Evolutionary conservation across 805 yeast genomes (phyloP), one percentile per base, ranked within the genome.

Genomic region (Candida patagonica): DNA sequence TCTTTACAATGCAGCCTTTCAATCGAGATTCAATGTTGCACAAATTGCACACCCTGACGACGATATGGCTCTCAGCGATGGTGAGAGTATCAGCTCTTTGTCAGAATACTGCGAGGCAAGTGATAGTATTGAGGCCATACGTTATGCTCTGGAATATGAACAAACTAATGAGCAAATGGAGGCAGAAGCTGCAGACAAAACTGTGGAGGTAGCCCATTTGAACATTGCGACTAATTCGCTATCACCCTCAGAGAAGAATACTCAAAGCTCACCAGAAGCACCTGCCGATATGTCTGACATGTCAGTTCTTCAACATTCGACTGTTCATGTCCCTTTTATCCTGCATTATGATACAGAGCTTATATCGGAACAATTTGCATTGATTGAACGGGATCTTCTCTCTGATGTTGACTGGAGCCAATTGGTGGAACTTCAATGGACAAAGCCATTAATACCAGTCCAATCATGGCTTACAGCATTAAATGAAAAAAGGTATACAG

Each of bases 351-450:
- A 71, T 41, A 77, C 95, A 1, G 61, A 66, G 41, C 63, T 72
- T 0, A 61, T 92, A 23, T 87, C 94, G 5, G 73, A 78, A 47
- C 96, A 89, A 47, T 68, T 89, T 60, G 89, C 97, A 0, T 57
- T 84, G 36, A 81, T 89, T 47, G 98, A 92, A 58, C 68, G 78
- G 39, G 97, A 92, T 57, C 73, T 87, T 31, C 60, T 88, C 17
- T 70, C 75, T 38, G 95, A 86, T 52, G 71, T 92, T 29, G 96
- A 89, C 57, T 89, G 97, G 96, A 79, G 77, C 51, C 95, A 86
- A 49, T 67, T 89, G 32, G 68, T 88, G 31, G 88, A 85, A 46
- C 62, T 83, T 46, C 70, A 75, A 36, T 81, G 95, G 86, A 73
- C 75, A 38, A 72, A 73, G 43, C 74, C 76, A 26, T 58, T 81